A percentile compares a stretch with the other conserved stretches of the same genome.
These are phyloP conservation scores for Marsdenia floribunda DNA, from an alignment of 257 asterid genomes.

Conservation along the genomic window DNA sequence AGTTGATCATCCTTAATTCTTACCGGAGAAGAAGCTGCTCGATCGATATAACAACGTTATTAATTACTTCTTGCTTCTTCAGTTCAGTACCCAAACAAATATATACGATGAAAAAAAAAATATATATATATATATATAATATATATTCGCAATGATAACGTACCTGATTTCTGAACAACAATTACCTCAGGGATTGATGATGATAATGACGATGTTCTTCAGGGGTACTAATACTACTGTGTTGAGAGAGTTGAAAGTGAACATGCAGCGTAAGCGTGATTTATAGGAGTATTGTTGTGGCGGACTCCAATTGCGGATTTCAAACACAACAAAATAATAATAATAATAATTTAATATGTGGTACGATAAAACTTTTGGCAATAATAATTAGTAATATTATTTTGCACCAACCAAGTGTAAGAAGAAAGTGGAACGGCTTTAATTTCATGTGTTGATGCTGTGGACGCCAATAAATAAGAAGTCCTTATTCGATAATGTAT, in stretches of 20 bases:
- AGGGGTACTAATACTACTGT: background rate
- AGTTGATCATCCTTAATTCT: background rate
- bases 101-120: too few relatives aligned
- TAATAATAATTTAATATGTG: background rate
- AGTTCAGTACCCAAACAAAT: too few relatives aligned
- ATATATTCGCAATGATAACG: background rate
- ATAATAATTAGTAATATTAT: background rate
- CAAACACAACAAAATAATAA: background rate
- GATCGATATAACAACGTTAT: too few relatives aligned
- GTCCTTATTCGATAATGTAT: too few relatives aligned
- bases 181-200: background rate
- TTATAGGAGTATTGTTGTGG: background rate
- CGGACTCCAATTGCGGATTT: constrained; percentile 15
- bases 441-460: background rate
- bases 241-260: background rate
- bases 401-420: background rate
- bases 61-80: too few relatives aligned
- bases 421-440: background rate
- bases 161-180: background rate
- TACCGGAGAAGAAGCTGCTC: background rate
- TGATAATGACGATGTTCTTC: background rate
- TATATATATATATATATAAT: too few relatives aligned
- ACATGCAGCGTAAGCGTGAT: background rate
- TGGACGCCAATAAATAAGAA: background rate
- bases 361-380: background rate